Base-by-base conservation (phyloP, 1,139 yeast genomes). In the Entelexis paramagnoliae region DNA sequence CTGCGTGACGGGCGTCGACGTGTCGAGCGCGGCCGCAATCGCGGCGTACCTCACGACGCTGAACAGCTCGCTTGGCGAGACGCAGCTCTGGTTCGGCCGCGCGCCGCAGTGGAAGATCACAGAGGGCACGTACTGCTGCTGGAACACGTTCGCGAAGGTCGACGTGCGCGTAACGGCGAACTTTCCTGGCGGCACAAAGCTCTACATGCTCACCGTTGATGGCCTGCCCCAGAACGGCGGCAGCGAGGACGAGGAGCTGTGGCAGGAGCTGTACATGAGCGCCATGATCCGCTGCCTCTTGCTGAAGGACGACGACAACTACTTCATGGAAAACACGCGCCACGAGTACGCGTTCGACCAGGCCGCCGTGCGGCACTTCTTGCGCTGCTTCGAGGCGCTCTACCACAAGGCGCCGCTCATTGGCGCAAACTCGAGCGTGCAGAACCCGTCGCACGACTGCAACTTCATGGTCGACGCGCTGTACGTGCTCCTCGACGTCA, bases 221-320 rank as follows among this genome's bases (percentile, higher is more conserved):
- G 59, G 59, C 13, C 46, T 53, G 24, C 33, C 54, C 20, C 48
- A 49, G 35, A 58, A 53, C 28, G 52, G 40, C 16, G 46, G 46
- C 19, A 17, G 44, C 22, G 78, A 76, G 50, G 63, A 63, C 32
- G 72, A 71, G 1, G 63, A 65, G 30, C 55, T 77, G 34, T 89
- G 97, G 97, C 72, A 73, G 33, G 96, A 91, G 64, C 78, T 94
- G 0, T 85, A 79, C 65, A 80, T 87, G 48, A 80, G 87, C 56
- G 77, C 84, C 2, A 72, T 88, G 60, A 77, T 87, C 43, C 73
- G 98, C 60, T 72, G 87, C 22, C 65, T 89, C 28, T 68, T 87
- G 45, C 84, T 80, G 57, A 75, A 81, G 38, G 88, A 82, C 58
- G 85, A 78, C 75, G 64, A 78, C 68, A 79, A 81, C 48, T 78